Evolutionary conservation across 805 yeast genomes (phyloP), one percentile per base, ranked within the genome.

Genomic region (Ogataea methanolica): DNA sequence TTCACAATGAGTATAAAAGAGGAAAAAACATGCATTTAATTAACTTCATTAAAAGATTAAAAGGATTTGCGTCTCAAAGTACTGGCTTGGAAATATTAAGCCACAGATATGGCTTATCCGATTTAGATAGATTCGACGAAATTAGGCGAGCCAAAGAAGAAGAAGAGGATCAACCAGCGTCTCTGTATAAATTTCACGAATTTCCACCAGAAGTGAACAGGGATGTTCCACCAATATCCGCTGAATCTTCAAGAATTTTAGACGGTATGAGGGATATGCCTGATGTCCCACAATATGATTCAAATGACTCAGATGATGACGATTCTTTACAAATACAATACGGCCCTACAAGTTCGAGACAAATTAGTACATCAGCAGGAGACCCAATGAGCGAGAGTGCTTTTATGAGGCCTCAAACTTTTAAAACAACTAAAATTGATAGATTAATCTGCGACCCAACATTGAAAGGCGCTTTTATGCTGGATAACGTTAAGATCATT

Each of bases 11-110:
- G 31, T 26, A 26, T 26, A 26, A 26, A 6, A 16, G 29, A 6
- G 49, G 45, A 15, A 22, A 42, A 5, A 55, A 57, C 47, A 33
- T 41, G 14, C 33, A 56, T 21, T 36, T 63, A 1, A 41, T 39
- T 3, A 11, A 41, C 2, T 59, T 64, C 31, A 37, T 64, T 12
- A 33, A 45, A 35, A 43, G 60, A 14, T 26, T 63, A 21, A 40
- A 47, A 21, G 36, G 33, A 4, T 39, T 40, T 3, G 43, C 46
- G n/a, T 58, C 61, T 5, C 11, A 12, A 2, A 21, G 40, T 1
- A 11, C 31, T 26, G 31, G 12, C 9, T 26, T 9, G 31, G 31
- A 26, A 9, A 26, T 26, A 26, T 26, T 26, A 26, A 26, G 9
- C 31, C 3, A 26, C 9, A 26, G 31, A 21, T 37, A 37, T 21